Conservation (phyloP, 768 basidiomycete species). For the Brasilioporus rufonigricans region DNA sequence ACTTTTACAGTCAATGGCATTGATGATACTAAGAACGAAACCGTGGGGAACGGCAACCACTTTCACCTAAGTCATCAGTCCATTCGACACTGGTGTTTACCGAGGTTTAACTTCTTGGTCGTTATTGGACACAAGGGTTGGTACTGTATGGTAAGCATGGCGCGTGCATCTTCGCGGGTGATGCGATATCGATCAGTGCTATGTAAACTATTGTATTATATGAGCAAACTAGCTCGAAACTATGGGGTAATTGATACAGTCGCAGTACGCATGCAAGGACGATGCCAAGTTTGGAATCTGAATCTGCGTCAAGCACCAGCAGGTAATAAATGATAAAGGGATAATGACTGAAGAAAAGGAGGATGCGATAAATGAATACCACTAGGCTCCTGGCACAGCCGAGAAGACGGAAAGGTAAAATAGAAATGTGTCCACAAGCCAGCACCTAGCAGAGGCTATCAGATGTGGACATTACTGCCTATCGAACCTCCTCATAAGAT, state of each 20-base stretch:
- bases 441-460: neutral
- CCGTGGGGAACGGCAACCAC: no score
- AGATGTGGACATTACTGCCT: neutral
- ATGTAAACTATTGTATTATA: neutral
- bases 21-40: no score
- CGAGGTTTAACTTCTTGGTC: no score
- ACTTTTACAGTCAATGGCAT: slow-evolving; percentile 16
- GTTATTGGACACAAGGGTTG: no score
- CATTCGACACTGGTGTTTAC: no score
- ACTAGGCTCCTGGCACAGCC: neutral
- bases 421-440: no score
- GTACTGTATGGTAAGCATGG: no score
- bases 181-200: neutral
- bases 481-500: slow-evolving; percentile 7
- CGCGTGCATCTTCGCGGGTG: no score
- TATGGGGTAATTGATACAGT: neutral
- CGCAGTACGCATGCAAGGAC: neutral
- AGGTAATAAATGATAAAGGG: neutral
- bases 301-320: neutral
- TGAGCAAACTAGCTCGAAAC: neutral
- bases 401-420: neutral
- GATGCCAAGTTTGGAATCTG: neutral
- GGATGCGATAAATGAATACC: neutral
- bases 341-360: neutral
- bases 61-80: no score